Evolutionary conservation across 2,329 filamentous ascomycete genomes (phyloP), one percentile per base, ranked within the genome.

Genomic region (Pseudogymnoascus sp.): DNA sequence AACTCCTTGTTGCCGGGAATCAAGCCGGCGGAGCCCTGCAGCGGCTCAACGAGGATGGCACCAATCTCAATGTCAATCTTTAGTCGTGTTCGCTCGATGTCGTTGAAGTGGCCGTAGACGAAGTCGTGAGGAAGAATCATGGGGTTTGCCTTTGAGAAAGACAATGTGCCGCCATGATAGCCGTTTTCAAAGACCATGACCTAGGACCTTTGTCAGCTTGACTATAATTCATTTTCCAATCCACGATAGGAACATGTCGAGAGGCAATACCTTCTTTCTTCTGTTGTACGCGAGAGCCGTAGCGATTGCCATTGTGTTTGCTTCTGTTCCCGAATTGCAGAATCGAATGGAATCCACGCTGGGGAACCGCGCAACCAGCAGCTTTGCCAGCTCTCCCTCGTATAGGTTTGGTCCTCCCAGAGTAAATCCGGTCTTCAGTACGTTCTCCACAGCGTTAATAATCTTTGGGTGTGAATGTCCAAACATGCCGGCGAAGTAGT

Each of bases 241-340:
- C 30, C 7, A 9, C 30, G 30, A 33, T 33, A 33, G 30, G 5
- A 33, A 33, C 30, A 19, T 45, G 6, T 19, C 41, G 41, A 9
- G 7, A 33, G 30, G 30, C 30, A 33, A 33, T 33, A 33, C 30
- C 84, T 84, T 1, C 77, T 79, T 3, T 45, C 22, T 45, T 23
- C 41, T 23, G 16, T 19, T 45, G 22, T 19, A 45, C 41, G 22
- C 16, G 16, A 19, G 38, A 8, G 52, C 62, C 11, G 60, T 45
- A n/a, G 78, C 79, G 1, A 88, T 69, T 2, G 84, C 83, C 67
- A 84, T 80, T 11, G 84, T 74, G 62, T 84, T 87, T 3, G 84
- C 84, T 70, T 88, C 85, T 0, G 85, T 88, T 4, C 84, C 84
- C 0, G 83, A 85, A 70, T 87, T 87, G 52, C 81, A 78, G 71